phyloP scores from a whole-genome alignment of 1,284 basidiomycete genomes.

The Cutaneotrichosporon arboriforme region DNA sequence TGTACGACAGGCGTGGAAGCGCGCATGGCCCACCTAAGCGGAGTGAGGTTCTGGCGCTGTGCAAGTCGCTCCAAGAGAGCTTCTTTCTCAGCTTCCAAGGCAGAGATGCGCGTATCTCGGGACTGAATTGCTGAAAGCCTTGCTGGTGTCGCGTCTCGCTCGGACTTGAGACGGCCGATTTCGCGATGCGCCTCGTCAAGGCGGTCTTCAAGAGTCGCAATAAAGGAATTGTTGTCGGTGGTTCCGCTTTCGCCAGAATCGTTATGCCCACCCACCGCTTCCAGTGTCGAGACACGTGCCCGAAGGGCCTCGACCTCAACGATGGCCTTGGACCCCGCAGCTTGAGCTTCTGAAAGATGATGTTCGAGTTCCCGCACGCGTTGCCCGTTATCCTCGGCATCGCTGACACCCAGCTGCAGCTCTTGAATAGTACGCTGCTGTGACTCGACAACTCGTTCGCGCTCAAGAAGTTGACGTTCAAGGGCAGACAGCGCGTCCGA shows the following conservation, averaged over 20 bases:
- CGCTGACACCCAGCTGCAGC: not conserved
- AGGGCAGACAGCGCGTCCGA: no score
- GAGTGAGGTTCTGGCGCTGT: not conserved
- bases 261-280: not conserved
- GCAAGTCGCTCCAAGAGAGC: slow-evolving; percentile 26
- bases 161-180: slow-evolving; percentile 64
- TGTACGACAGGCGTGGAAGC: slow-evolving; percentile 33
- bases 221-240: slow-evolving; percentile 6
- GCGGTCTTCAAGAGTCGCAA: slow-evolving; percentile 59
- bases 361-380: not conserved
- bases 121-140: slow-evolving; percentile 33
- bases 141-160: slow-evolving; percentile 51
- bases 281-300: not conserved
- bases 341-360: not conserved
- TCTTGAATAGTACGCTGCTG: not conserved
- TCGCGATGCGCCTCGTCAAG: slow-evolving; percentile 74
- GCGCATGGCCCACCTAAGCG: slow-evolving; percentile 6
- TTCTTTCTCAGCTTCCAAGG: slow-evolving; percentile 40
- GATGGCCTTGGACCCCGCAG: not conserved
- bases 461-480: not conserved
- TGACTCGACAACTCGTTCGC: no score
- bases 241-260: not conserved
- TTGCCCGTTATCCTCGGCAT: not conserved
- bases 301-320: not conserved
- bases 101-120: slow-evolving; percentile 35